phyloP scores from a whole-genome alignment of 2,329 filamentous ascomycete species.

The Conoideocrella luteorostrata region DNA sequence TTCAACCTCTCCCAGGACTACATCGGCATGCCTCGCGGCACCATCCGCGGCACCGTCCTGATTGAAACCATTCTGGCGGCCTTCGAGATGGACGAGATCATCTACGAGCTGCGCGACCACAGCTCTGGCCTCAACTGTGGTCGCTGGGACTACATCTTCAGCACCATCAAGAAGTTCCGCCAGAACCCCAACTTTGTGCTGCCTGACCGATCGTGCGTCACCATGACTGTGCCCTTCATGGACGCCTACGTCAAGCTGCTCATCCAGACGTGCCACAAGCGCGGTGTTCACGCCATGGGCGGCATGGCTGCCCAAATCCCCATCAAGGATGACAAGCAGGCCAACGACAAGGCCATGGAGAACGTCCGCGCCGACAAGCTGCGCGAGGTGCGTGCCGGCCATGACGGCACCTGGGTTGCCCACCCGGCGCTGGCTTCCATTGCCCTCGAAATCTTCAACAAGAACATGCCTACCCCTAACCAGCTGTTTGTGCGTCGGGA shows the following conservation, averaged over 20 bases:
- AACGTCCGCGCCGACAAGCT: conserved; percentile 92
- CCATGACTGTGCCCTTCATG: conserved; percentile 99
- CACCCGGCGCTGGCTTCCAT: conserved; percentile 88
- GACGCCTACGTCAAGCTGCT: conserved; percentile 90
- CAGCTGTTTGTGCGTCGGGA: conserved; percentile 88
- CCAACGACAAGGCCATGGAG: conserved; percentile 93
- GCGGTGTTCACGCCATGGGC: conserved; percentile 97
- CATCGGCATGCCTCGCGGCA: conserved; percentile 81
- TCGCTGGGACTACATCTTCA: conserved; percentile 99
- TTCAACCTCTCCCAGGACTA: conserved; percentile 96
- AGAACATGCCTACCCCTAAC: conserved; percentile 97
- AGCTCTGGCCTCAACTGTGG: conserved; percentile 96
- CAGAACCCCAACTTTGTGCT: conserved; percentile 89
- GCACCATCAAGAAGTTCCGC: conserved; percentile 98
- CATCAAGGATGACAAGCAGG: conserved; percentile 87
- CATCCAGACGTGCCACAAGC: conserved; percentile 95
- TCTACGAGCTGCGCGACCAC: conserved; percentile 97
- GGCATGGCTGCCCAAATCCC: conserved; percentile 99
- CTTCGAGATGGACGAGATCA: conserved; percentile 99
- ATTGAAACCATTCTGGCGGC: conserved; percentile 97
- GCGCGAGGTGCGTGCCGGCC: conserved; percentile 87
- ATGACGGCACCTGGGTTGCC: conserved; percentile 96
- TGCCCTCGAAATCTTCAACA: conserved; percentile 90
- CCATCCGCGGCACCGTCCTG: conserved; percentile 88
- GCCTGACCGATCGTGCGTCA: conserved; percentile 83